Conservation (phyloP, 768 basidiomycete species). For the Psilocybe tampanensis region DNA sequence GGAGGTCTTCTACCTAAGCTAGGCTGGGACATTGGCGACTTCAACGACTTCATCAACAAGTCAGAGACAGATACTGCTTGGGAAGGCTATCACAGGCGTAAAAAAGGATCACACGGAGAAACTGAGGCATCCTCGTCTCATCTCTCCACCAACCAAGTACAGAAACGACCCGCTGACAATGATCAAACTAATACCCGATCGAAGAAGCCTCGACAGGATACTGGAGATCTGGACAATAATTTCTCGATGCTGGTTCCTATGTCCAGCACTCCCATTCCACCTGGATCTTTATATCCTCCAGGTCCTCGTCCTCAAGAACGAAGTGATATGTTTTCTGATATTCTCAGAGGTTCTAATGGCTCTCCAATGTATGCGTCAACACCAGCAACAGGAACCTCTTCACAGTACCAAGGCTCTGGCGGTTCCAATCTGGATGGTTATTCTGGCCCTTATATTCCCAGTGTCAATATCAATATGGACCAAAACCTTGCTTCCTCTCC, state of each 20-base stretch:
- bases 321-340: slow-evolving; percentile 58
- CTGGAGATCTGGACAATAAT: slow-evolving; percentile 44
- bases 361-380: slow-evolving; percentile 68
- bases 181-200: slow-evolving; percentile 38
- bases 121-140: slow-evolving; percentile 20
- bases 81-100: slow-evolving; percentile 83
- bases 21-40: slow-evolving; percentile 78
- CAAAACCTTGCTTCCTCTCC: slow-evolving; percentile 52
- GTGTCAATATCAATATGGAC: slow-evolving; percentile 61
- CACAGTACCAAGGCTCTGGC: slow-evolving; percentile 42
- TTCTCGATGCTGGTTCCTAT: slow-evolving; percentile 65
- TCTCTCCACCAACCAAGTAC: slow-evolving; percentile 22
- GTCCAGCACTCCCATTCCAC: slow-evolving; percentile 32
- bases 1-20: slow-evolving; percentile 78
- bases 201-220: slow-evolving; percentile 56
- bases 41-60: slow-evolving; percentile 80
- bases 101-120: slow-evolving; percentile 36
- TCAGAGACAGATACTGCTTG: slow-evolving; percentile 93
- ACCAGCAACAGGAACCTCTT: slow-evolving; percentile 39
- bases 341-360: slow-evolving; percentile 52
- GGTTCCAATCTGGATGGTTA: slow-evolving; percentile 42
- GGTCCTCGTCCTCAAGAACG: slow-evolving; percentile 46
- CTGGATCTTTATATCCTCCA: slow-evolving; percentile 48
- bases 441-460: slow-evolving; percentile 54
- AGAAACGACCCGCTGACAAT: slow-evolving; percentile 61